phyloP scores from a whole-genome alignment of 768 basidiomycete genomes.

The Daedalea quercina region DNA sequence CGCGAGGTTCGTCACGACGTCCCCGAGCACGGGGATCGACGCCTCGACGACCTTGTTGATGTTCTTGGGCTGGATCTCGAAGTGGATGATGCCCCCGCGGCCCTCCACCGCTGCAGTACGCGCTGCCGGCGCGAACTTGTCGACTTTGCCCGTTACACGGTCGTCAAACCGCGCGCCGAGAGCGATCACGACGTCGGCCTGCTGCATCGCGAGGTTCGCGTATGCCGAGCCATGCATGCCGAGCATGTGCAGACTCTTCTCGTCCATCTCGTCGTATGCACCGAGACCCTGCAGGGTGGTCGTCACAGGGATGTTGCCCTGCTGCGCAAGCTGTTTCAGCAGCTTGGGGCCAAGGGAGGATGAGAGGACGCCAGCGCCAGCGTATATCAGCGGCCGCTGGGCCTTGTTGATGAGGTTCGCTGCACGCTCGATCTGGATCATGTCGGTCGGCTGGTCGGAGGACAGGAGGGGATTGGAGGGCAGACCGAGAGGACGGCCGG shows the following conservation, averaged over 20 bases:
- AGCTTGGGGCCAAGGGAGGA: slow-evolving; percentile 78
- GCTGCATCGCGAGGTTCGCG: slow-evolving; percentile 96
- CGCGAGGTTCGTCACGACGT: slow-evolving; percentile 80
- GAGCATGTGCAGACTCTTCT: slow-evolving; percentile 89
- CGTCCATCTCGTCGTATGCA: slow-evolving; percentile 87
- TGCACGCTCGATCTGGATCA: slow-evolving; percentile 67
- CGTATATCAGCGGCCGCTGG: slow-evolving; percentile 87
- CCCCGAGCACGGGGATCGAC: slow-evolving; percentile 88
- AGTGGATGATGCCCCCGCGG: slow-evolving; percentile 96
- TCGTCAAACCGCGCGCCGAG: slow-evolving; percentile 97
- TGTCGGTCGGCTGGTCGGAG: slow-evolving; percentile 51
- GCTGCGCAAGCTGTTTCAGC: slow-evolving; percentile 67
- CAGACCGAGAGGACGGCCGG: slow-evolving; percentile 66
- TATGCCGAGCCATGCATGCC: slow-evolving; percentile 99
- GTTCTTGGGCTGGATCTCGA: slow-evolving; percentile 98
- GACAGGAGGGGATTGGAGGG: slow-evolving; percentile 68
- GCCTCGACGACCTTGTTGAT: slow-evolving; percentile 98
- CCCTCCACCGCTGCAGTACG: slow-evolving; percentile 78
- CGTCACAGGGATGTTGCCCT: slow-evolving; percentile 94
- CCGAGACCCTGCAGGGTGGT: slow-evolving; percentile 96
- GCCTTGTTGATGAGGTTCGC: slow-evolving; percentile 90
- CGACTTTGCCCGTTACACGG: slow-evolving; percentile 90
- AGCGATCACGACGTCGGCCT: slow-evolving; percentile 96
- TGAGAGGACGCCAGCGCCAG: slow-evolving; percentile 85
- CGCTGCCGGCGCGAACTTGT: slow-evolving; percentile 87